Evolutionary conservation across 306 rosid species (phyloP).

Genomic region (Begonia masoniana): DNA sequence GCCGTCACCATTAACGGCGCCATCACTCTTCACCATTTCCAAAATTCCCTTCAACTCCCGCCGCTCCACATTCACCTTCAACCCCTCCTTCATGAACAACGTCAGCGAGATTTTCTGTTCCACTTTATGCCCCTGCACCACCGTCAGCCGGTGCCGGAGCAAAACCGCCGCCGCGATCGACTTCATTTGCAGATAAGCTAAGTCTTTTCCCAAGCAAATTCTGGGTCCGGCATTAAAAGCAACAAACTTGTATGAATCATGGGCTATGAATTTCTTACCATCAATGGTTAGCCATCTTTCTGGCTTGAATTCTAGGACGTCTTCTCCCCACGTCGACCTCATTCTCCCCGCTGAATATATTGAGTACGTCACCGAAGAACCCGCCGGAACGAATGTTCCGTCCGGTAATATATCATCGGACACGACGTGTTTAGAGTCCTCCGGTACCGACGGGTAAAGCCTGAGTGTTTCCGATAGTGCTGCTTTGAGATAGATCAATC

Average conservation of each 20-base stretch:
- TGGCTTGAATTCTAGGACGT: slow-evolving; percentile 62
- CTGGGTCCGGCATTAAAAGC: slow-evolving; percentile 98
- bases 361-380: slow-evolving; percentile 72
- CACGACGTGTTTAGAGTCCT: slow-evolving; percentile 76
- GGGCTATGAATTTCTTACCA: slow-evolving; percentile 40
- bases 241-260: slow-evolving; percentile 64
- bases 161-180: slow-evolving; percentile 67
- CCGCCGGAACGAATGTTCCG: slow-evolving; percentile 74
- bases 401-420: slow-evolving; percentile 62
- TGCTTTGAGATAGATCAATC: slow-evolving; percentile 56
- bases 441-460: slow-evolving; percentile 77
- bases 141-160: slow-evolving; percentile 54
- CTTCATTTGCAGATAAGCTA: slow-evolving; percentile 88
- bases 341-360: slow-evolving; percentile 70
- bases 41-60: slow-evolving; percentile 49
- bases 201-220: slow-evolving; percentile 77
- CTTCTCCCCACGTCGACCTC: slow-evolving; percentile 80
- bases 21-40: slow-evolving; percentile 21
- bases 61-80: slow-evolving; percentile 44
- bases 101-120: slow-evolving; percentile 92
- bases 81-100: slow-evolving; percentile 84
- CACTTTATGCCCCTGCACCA: slow-evolving; percentile 56
- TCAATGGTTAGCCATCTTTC: slow-evolving; percentile 74
- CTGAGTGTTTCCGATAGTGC: slow-evolving; percentile 75
- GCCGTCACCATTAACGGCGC: slow-evolving; percentile 8